A percentile compares a stretch with the other conserved stretches of the same genome.
phyloP scores from a whole-genome alignment of 1,284 basidiomycete genomes.

The Malassezia yamatoensis region DNA sequence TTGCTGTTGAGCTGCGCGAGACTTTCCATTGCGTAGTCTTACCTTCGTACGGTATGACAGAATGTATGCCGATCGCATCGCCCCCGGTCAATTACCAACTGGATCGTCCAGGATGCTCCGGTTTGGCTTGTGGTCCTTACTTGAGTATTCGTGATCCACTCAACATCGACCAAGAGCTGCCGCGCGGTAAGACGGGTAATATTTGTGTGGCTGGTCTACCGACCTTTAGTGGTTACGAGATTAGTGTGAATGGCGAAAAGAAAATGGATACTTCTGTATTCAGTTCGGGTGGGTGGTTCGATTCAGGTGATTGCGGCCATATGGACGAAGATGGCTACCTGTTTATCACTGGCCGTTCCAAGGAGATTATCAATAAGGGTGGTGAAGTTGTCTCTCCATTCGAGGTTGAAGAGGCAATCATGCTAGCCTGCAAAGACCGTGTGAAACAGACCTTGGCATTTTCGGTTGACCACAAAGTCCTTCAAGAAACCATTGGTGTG shows the following conservation, averaged over 20 bases:
- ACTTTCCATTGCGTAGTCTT: conserved; percentile 44
- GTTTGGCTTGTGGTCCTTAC: conserved; percentile 45
- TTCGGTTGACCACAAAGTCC: conserved; percentile 45
- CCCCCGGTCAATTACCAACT: conserved; percentile 46
- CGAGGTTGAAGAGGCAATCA: conserved; percentile 47
- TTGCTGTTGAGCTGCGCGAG: conserved; percentile 45
- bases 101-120: conserved; percentile 46
- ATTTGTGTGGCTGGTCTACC: conserved; percentile 45
- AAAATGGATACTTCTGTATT: conserved; percentile 44
- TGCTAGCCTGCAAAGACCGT: conserved; percentile 42
- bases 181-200: conserved; percentile 42
- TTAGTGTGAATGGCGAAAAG: conserved; percentile 30
- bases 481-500: conserved; percentile 48
- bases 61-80: conserved; percentile 48
- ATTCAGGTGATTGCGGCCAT: conserved; percentile 48
- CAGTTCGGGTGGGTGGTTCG: conserved; percentile 46
- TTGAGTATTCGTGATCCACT: conserved; percentile 46
- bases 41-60: conserved; percentile 48
- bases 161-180: conserved; percentile 40
- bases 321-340: conserved; percentile 48
- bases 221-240: conserved; percentile 45
- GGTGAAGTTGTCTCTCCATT: conserved; percentile 48
- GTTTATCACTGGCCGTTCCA: conserved; percentile 47
- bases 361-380: conserved; percentile 49
- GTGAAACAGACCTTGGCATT: conserved; percentile 47